A percentile compares a stretch with the other conserved stretches of the same genome.
These are phyloP conservation scores for Psilocybe mexicana DNA, from an alignment of 1,284 basidiomycete genomes.

Conservation along the genomic window DNA sequence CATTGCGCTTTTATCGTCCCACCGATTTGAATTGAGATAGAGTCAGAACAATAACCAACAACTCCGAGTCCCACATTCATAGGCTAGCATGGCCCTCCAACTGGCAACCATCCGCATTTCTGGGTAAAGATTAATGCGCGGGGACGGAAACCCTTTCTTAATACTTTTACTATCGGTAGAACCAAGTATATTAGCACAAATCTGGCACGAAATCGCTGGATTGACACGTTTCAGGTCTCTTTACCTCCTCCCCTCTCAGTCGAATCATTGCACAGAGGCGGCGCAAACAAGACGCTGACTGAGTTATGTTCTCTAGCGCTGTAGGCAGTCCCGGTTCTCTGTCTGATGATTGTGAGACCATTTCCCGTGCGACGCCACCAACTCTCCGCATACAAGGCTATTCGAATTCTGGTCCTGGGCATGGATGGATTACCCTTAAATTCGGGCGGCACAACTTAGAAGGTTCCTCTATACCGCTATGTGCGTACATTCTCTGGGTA, in stretches of 20 bases:
- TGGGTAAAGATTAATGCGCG: too few relatives aligned
- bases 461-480: neutral
- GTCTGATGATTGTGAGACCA: neutral
- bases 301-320: neutral
- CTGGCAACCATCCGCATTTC: too few relatives aligned
- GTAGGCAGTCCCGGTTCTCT: neutral
- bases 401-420: neutral
- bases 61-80: too few relatives aligned
- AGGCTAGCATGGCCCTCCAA: too few relatives aligned
- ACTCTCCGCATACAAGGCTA: neutral
- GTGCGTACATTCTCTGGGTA: neutral
- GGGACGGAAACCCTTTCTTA: too few relatives aligned
- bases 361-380: neutral
- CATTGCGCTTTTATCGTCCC: neutral
- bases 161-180: too few relatives aligned
- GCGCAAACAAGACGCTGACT: neutral
- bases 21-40: neutral
- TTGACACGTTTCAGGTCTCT: neutral
- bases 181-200: neutral
- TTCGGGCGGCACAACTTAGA: neutral
- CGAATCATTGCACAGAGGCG: neutral
- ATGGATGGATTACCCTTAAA: neutral
- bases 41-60: too few relatives aligned
- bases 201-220: neutral
- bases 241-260: neutral